These are phyloP conservation scores for Monilinia vaccinii-corymbosi DNA, from an alignment of 2,329 filamentous ascomycete genomes.

Conservation along the genomic window DNA sequence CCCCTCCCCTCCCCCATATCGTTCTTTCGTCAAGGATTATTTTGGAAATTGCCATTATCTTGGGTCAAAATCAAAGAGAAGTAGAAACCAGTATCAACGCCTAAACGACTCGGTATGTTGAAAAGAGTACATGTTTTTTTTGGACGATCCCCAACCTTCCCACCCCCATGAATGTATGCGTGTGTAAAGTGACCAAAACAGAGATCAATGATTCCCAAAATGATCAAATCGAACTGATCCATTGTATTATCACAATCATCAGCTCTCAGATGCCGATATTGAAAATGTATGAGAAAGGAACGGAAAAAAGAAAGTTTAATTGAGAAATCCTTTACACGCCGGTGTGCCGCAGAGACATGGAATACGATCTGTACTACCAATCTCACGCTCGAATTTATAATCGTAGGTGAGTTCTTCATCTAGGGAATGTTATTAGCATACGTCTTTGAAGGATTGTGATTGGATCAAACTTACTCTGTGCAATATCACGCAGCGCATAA, in stretches of 20 bases:
- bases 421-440: constrained; percentile 33
- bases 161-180: constrained; percentile 4
- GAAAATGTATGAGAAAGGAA: constrained; percentile 8
- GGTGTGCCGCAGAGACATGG: constrained; percentile 94
- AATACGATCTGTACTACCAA: constrained; percentile 88
- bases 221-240: not conserved
- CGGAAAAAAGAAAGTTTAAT: constrained; percentile 44
- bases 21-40: not conserved
- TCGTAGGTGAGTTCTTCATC: constrained; percentile 99
- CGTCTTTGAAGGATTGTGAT: too few relatives aligned
- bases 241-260: constrained; percentile 1
- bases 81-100: constrained; percentile 16
- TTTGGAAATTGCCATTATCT: not conserved
- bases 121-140: constrained; percentile 28
- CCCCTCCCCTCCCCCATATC: not conserved
- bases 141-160: constrained; percentile 11
- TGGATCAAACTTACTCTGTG: constrained; percentile 63
- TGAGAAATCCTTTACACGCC: constrained; percentile 97
- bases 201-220: not conserved
- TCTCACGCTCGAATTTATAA: constrained; percentile 98
- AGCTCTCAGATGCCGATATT: not conserved
- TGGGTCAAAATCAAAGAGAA: not conserved
- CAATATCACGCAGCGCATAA: constrained; percentile 92
- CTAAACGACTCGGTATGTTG: constrained; percentile 23
- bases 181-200: not conserved